phyloP scores from a whole-genome alignment of 768 basidiomycete genomes.

The Leccinum barrowsii region DNA sequence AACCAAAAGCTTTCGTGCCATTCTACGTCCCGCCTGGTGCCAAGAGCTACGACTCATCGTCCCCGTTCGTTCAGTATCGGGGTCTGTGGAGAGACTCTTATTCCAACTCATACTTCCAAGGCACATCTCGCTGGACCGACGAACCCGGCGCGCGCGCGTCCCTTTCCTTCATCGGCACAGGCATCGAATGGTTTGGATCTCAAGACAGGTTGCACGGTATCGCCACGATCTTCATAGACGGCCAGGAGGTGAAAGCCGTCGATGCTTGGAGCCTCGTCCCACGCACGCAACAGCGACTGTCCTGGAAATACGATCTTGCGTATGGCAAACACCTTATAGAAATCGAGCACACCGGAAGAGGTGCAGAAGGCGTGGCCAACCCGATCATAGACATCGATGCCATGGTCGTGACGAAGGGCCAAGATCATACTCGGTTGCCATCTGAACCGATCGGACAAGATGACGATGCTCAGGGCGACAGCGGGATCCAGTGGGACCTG shows the following conservation, averaged over 20 bases:
- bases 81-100: slow-evolving; percentile 56
- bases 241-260: slow-evolving; percentile 40
- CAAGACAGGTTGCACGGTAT: slow-evolving; percentile 51
- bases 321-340: slow-evolving; percentile 57
- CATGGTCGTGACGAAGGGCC: slow-evolving; percentile 57
- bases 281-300: slow-evolving; percentile 58
- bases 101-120: slow-evolving; percentile 48
- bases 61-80: slow-evolving; percentile 60
- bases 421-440: not conserved
- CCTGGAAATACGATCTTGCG: slow-evolving; percentile 53
- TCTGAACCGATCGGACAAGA: not conserved
- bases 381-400: slow-evolving; percentile 58
- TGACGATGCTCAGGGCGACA: not conserved
- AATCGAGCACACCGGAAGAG: slow-evolving; percentile 53
- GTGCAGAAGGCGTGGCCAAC: slow-evolving; percentile 32
- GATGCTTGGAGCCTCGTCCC: slow-evolving; percentile 40
- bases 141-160: slow-evolving; percentile 46
- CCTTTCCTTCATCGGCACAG: slow-evolving; percentile 68
- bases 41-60: slow-evolving; percentile 66
- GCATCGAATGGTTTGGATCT: slow-evolving; percentile 76
- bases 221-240: slow-evolving; percentile 57
- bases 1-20: slow-evolving; percentile 50
- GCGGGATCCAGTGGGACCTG: slow-evolving; percentile 48
- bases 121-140: slow-evolving; percentile 49
- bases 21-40: slow-evolving; percentile 75